Evolutionary conservation across 2,329 filamentous ascomycete species (phyloP).

Genomic region (Sordariomycetes sp.): DNA sequence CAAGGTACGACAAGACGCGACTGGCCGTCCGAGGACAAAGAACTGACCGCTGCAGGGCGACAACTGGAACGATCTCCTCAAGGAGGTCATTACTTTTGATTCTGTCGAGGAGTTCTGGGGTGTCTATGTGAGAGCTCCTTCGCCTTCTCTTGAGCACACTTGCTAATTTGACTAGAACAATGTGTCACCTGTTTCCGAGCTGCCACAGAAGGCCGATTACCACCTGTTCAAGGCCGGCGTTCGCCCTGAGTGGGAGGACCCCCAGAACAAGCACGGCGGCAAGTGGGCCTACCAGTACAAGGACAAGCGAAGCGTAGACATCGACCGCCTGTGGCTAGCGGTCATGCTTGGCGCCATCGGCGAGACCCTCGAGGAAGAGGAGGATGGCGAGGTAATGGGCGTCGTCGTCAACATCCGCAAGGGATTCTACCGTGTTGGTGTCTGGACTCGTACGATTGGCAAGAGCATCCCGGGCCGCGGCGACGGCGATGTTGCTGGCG

Average conservation of each 20-base stretch:
- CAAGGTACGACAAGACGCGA: slow-evolving; percentile 53
- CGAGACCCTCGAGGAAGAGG: slow-evolving; percentile 91
- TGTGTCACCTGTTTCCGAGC: slow-evolving; percentile 89
- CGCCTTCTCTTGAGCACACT: not conserved
- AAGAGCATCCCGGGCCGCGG: slow-evolving; percentile 72
- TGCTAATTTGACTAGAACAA: slow-evolving; percentile 67
- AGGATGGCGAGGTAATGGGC: slow-evolving; percentile 96
- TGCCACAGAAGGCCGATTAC: slow-evolving; percentile 97
- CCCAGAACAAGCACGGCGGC: slow-evolving; percentile 97
- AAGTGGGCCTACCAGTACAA: slow-evolving; percentile 99
- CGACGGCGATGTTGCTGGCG: slow-evolving; percentile 61
- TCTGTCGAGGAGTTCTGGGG: slow-evolving; percentile 99
- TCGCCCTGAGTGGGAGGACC: slow-evolving; percentile 96
- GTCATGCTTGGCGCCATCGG: slow-evolving; percentile 95
- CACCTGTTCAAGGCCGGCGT: slow-evolving; percentile 98
- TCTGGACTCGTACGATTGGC: slow-evolving; percentile 94
- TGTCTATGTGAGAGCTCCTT: slow-evolving; percentile 76
- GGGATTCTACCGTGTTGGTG: slow-evolving; percentile 92
- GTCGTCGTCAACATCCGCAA: slow-evolving; percentile 98
- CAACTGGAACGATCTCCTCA: slow-evolving; percentile 97
- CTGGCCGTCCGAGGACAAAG: slow-evolving; percentile 4
- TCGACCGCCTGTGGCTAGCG: slow-evolving; percentile 94
- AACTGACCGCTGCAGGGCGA: slow-evolving; percentile 57
- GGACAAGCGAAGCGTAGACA: slow-evolving; percentile 84
- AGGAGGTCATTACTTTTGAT: slow-evolving; percentile 98